Base-by-base conservation (phyloP, 192 early-diverging fungal species). In the Radiomyces spectabilis region DNA sequence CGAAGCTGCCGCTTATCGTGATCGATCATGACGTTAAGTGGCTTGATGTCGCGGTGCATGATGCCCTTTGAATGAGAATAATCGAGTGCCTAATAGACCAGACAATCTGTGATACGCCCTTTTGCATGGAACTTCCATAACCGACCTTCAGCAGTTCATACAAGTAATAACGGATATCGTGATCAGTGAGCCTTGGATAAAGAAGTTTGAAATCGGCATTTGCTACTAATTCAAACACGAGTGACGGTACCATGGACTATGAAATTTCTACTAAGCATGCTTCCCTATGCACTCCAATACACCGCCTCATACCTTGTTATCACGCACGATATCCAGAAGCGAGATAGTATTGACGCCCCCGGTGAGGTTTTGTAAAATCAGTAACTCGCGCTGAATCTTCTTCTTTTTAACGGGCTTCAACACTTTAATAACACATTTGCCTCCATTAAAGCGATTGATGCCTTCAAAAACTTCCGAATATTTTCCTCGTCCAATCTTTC, bases 381-480 rank as follows among this genome's bases (percentile, higher is more conserved):
- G 95, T 69, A 98, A 94, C 69, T 98, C 95, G 47, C 95, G 80
- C 84, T 96, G 95, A 66, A 98, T 98, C 82, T 98, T 98, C 86
- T 95, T 96, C 84, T 98, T 98, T 78, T 98, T 98, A 61, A 98
- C 93, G 7, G 95, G 95, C 80, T 98, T 98, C 39, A 98, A 76
- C 9, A 96, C 95, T 76, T 98, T 98, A 80, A 98, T 98, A 55
- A 94, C 92, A 73, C 95, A 96, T 63, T 94, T 81, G 47, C 80
- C 69, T 46, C 81, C 73, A 72, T 89, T 94, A 43, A 80, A 71
- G 24, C 89, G 71, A 71, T 94, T 94, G 58, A 95, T 76, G 22
- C 94, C 95, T 69, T 96, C 93, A 79, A 98, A 98, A 12, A 98
- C 95, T 65, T 98, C 95, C 0, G 91, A 93, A 81, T 98, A 96